Base-by-base conservation (phyloP, 208 protist species). In the Trypanosomatidae sp. region DNA sequence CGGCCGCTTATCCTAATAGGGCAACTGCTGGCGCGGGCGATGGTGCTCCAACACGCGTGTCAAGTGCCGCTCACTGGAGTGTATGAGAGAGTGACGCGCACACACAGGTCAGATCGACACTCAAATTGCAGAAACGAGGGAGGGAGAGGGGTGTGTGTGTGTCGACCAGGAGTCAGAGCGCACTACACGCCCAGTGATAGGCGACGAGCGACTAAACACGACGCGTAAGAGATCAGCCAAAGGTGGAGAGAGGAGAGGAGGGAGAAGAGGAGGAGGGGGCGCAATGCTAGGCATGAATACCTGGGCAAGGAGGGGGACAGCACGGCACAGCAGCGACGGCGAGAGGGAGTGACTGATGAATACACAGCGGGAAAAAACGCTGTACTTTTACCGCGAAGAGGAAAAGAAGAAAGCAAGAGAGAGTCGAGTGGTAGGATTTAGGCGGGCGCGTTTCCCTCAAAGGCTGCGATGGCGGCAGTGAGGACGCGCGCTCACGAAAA, bases 181-280 rank as follows among this genome's bases (percentile, higher is more conserved):
- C 9, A 49, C 13, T 49, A 17, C 46, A 49, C 36, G 36, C 46
- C 46, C 46, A 49, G 46, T 49, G 46, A 49, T 49, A 49, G 65
- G 59, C 50, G 44, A 25, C 55, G 59, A 36, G 36, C 33, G 47
- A 60, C 13, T 30, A 71, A 46, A 33, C 7, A 44, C 0, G 39
- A 59, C 36, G 36, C 36, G 22, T n/a, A 65, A 55, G 36, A 71
- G 71, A 69, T 9, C 30, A 39, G n/a, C 53, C 25, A 30, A 43
- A 25, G 46, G 39, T 39, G 66, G 55, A 55, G 66, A 41, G 46
- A 69, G 22, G 55, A 33, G 9, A 30, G 13, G 56, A 62, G 36
- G 19, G 59, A 19, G 59, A 64, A 41, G 30, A 64, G 17, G 36
- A 12, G 36, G 36, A 36, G 36, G 30, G 39, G 36, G 36, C 36